These are phyloP conservation scores for Aspergillus carlsbadensis DNA, from an alignment of 495 filamentous ascomycete genomes.

Conservation along the genomic window DNA sequence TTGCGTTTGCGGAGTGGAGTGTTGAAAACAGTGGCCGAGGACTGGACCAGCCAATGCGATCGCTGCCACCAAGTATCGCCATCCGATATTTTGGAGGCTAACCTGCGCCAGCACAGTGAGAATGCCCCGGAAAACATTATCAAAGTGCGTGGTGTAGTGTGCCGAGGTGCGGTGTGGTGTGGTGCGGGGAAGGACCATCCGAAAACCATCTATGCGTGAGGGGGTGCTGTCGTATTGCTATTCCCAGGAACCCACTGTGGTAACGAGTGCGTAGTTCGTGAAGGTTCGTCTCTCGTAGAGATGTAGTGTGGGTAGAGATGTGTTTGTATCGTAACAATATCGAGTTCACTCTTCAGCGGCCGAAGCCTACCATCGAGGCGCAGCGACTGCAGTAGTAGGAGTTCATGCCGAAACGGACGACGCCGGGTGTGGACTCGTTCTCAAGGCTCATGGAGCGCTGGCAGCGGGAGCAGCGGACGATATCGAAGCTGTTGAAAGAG, in stretches of 20 bases:
- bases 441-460: slow-evolving; percentile 48
- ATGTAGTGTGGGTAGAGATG: not conserved
- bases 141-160: slow-evolving; percentile 11
- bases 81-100: not conserved
- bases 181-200: not conserved
- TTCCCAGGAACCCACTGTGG: not conserved
- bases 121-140: slow-evolving; percentile 1
- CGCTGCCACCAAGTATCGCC: slow-evolving; percentile 1
- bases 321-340: not conserved
- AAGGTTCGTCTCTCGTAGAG: not conserved
- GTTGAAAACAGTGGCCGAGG: slow-evolving; percentile 2
- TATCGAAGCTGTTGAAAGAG: slow-evolving; percentile 32
- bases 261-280: not conserved
- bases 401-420: slow-evolving; percentile 72
- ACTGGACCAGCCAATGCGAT: slow-evolving; percentile 1
- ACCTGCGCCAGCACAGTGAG: slow-evolving; percentile 21
- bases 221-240: not conserved
- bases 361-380: slow-evolving; percentile 67
- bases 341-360: slow-evolving; percentile 47
- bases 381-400: slow-evolving; percentile 78
- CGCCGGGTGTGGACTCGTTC: slow-evolving; percentile 44
- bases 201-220: not conserved
- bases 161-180: not conserved
- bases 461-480: slow-evolving; percentile 51
- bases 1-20: slow-evolving; percentile 2